Evolutionary conservation across 768 basidiomycete species (phyloP), one percentile per base, ranked within the genome.

Genomic region (Cyathus striatus): DNA sequence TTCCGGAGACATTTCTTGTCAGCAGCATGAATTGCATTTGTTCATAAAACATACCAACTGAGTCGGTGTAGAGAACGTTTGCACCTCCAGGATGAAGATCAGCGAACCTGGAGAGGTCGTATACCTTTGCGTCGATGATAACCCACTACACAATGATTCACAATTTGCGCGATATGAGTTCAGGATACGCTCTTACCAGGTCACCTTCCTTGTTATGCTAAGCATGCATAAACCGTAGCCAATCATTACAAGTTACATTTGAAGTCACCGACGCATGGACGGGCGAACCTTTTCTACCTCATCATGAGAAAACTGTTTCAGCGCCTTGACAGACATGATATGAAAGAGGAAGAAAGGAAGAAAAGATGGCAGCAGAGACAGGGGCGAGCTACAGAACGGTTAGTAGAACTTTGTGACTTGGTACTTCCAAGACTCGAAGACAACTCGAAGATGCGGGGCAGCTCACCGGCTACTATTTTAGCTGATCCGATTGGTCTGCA

Each of bases 171-270:
- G 12, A 45, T 45, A 43, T 38, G 27, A 22, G 17, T 17, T 38
- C 17, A 12, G 24, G 10, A 21, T 2, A n/a, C 12, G 27, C 6
- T 66, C 78, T 56, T 48, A 86, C 88, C 50, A 96, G 61, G 61
- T 94, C 83, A 38, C 86, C 89, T 53, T 83, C 79, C 55, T 78
- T 83, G 71, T 92, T 90, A 64, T 96, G 93, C 92, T 96, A 49
- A 9, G 40, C 36, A 39, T 39, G 33, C 23, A 27, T 40, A 23
- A 37, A 40, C 35, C 12, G 10, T 36, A 9, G 38, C 33, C 33
- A 34, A 24, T 30, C 20, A 23, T 32, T 41, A 37, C 20, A 38
- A n/a, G 23, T 4, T 38, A 18, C 42, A 23, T n/a, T n/a, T n/a
- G n/a, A n/a, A n/a, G n/a, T n/a, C n/a, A n/a, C n/a, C n/a, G n/a